phyloP scores from a whole-genome alignment of 2,329 filamentous ascomycete genomes.

The Xylariaceae sp. region DNA sequence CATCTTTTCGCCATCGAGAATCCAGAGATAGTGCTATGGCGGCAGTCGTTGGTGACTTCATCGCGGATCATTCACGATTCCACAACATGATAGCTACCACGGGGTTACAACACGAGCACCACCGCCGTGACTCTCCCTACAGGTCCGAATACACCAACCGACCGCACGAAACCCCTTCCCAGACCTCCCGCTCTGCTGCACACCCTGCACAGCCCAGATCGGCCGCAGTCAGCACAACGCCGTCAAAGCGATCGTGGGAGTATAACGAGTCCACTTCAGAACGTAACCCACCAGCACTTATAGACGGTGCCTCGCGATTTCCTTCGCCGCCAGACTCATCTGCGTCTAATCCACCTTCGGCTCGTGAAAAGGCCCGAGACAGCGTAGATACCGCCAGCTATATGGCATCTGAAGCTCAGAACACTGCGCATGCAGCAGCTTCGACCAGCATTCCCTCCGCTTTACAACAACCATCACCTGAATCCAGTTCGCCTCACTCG shows the following conservation, averaged over 20 bases:
- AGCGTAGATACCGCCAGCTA: conserved; percentile 37
- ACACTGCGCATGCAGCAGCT: conserved; percentile 23
- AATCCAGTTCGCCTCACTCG: conserved; percentile 25
- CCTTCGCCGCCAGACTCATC: conserved; percentile 56
- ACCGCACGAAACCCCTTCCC: conserved; percentile 26
- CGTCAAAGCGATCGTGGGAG: conserved; percentile 32
- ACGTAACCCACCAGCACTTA: conserved; percentile 25
- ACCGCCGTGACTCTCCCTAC: conserved; percentile 43
- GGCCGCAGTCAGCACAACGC: conserved; percentile 23
- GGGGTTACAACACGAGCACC: conserved; percentile 45
- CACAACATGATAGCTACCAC: conserved; percentile 64
- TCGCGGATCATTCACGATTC: conserved; percentile 69
- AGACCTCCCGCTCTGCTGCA: conserved; percentile 25
- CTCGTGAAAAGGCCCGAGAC: conserved; percentile 39
- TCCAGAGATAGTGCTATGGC: conserved; percentile 49
- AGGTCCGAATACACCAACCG: conserved; percentile 37
- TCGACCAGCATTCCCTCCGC: conserved; percentile 23
- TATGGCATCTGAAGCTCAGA: conserved; percentile 47
- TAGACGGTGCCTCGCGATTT: conserved; percentile 46
- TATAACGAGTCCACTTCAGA: conserved; percentile 22
- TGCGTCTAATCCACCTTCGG: conserved; percentile 42
- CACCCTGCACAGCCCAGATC: conserved; percentile 23
- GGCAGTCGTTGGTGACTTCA: conserved; percentile 67
- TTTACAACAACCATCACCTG: conserved; percentile 31
- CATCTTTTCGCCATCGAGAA: not conserved